Base-by-base conservation (phyloP, 1,284 basidiomycete species). In the Malassezia psittaci region DNA sequence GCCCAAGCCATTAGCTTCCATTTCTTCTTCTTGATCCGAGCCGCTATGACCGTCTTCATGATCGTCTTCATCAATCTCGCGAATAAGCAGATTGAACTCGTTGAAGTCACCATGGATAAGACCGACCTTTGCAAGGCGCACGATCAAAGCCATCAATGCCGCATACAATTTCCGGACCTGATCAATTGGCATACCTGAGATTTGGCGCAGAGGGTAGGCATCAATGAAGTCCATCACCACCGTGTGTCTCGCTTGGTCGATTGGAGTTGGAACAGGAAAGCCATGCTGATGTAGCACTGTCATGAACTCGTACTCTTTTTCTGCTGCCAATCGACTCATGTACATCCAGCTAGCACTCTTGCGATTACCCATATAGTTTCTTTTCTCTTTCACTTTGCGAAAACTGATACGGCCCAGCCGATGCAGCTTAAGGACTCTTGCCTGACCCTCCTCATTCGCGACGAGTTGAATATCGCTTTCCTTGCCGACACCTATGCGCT, bases 261-360 rank as follows among this genome's bases (percentile, higher is more conserved):
- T 83, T 0, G 94, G 93, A 52, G 80, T 81, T 3, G 93, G 93
- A 0, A 99, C 89, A 0, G 94, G 93, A 71, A 96, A 96, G 8
- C 81, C 83, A 69, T 96, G 85, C 66, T 93, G 85, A 74, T 96
- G 81, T n/a, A 99, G 80, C 34, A 88, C 90, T 81, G 94, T 94
- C 90, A 99, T 94, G 75, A 96, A 99, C 0, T 89, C 88, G 80
- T 85, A 98, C 75, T 99, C 93, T 75, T 96, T 96, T 77, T 93
- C 85, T 5, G 93, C 93, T 10, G 90, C 86, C 44, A 99, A 77
- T 29, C 93, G 83, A 51, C 89, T 93, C 88, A 99, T 90, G 78
- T 96, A 98, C 91, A 98, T 96, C 93, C 93, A 99, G 32, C 88
- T 93, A 0, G 91, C 91, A 35, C 86, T 89, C 77, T 90, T 90